Base-by-base conservation (phyloP, 768 basidiomycete species). In the Paxillus rubicundulus region DNA sequence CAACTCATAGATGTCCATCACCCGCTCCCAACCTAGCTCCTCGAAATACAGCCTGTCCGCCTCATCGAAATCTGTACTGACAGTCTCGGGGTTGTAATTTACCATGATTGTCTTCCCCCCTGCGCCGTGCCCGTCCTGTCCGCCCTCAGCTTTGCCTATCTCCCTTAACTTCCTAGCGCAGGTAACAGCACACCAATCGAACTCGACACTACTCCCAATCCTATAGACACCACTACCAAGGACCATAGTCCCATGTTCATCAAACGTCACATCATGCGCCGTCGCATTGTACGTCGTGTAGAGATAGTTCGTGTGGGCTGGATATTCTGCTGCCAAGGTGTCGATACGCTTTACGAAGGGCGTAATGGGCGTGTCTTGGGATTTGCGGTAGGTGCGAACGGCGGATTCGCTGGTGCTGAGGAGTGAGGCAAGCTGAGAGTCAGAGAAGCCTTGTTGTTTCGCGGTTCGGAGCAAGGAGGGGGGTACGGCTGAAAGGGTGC, bases 181-280 rank as follows among this genome's bases (percentile, higher is more conserved):
- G 1, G 96, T 98, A 37, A 99, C 97, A n/a, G 97, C 96, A 69
- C 97, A 99, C 97, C 97, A 99, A 70, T 99, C 97, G 68, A 99
- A 99, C 77, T 99, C 97, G 66, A 99, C 97, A 58, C 91, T 94
- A 70, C 89, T 92, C 42, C 97, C 97, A 61, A 99, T 98, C 54
- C 97, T 87, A 74, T 99, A 98, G 18, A 99, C 97, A 61, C 97
- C 97, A 54, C 89, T 92, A 21, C 97, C 97, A 20, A 98, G 85
- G 20, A 99, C 96, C 92, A 98, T 97, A n/a, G 94, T 98, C 39
- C 97, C 97, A 59, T 97, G 84, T 61, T 98, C 96, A 64, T 95
- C 78, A 66, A 98, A 98, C 18, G 90, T 82, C 67, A 99, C 87
- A 63, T 99, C 97, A 61, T 99, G 97, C 55, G 87, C 83, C 0